These are phyloP conservation scores for Fistulina hepatica DNA, from an alignment of 1,284 basidiomycete genomes.

Conservation along the genomic window DNA sequence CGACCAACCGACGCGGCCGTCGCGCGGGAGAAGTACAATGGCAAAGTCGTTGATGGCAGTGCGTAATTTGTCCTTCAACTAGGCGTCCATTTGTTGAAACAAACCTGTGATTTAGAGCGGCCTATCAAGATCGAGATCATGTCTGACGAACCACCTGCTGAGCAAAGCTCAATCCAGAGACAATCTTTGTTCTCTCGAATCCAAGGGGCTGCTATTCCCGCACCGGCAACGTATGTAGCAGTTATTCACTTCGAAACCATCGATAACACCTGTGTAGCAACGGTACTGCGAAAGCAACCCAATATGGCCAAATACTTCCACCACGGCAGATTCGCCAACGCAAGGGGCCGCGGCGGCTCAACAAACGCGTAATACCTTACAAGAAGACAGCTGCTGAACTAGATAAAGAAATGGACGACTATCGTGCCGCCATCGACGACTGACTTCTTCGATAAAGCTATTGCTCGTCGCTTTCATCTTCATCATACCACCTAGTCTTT, in stretches of 20 bases:
- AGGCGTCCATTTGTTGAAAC: too few species aligned
- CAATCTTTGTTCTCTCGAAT: too few species aligned
- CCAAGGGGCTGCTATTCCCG: too few species aligned
- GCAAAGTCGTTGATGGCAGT: constrained; percentile 68
- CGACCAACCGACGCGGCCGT: constrained; percentile 46
- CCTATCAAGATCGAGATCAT: neutral
- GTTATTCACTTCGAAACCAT: too few species aligned
- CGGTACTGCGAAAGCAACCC: constrained; percentile 10
- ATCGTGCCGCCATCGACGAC: too few species aligned
- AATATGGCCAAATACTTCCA: constrained; percentile 16
- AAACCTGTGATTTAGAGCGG: neutral
- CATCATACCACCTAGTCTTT: too few species aligned
- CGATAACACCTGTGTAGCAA: too few species aligned
- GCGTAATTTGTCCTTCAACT: constrained; percentile 24
- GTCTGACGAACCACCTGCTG: too few species aligned
- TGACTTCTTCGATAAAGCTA: too few species aligned
- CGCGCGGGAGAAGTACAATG: constrained; percentile 56
- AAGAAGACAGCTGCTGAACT: constrained; percentile 34
- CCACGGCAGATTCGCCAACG: constrained; percentile 32
- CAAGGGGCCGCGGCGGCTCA: constrained; percentile 56
- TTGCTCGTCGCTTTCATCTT: too few species aligned
- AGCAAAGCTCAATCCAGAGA: too few species aligned
- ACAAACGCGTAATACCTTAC: constrained; percentile 30
- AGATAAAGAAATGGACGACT: constrained; percentile 67
- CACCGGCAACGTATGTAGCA: too few species aligned